These are phyloP conservation scores for Neurospora crassa DNA, from an alignment of 2,329 filamentous ascomycete genomes.

Conservation along the genomic window DNA sequence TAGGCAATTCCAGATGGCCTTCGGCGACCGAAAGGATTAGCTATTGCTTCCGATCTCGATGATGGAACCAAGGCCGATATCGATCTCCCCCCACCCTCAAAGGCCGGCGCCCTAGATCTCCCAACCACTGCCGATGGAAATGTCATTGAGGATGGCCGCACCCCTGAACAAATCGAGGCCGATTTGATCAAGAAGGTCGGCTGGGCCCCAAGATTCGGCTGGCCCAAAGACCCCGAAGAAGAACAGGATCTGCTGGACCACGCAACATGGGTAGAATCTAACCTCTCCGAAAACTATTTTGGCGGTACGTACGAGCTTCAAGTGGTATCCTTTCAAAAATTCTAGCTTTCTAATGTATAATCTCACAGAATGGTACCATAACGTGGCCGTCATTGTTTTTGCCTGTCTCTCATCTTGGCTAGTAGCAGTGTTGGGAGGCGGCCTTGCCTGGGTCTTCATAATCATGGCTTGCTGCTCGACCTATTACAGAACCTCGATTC, in stretches of 20 bases:
- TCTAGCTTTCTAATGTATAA: not conserved
- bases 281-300: constrained; percentile 80
- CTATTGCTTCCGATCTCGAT: constrained; percentile 71
- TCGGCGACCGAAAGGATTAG: constrained; percentile 52
- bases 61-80: constrained; percentile 60
- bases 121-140: constrained; percentile 40
- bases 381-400: constrained; percentile 87
- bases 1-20: constrained; percentile 57
- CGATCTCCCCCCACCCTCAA: constrained; percentile 67
- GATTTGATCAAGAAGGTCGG: constrained; percentile 54
- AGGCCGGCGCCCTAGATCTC: constrained; percentile 54
- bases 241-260: constrained; percentile 73
- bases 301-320: constrained; percentile 50
- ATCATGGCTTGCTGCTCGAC: constrained; percentile 88
- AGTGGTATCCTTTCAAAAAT: constrained; percentile 4
- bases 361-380: constrained; percentile 89
- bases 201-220: constrained; percentile 82
- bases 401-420: constrained; percentile 87
- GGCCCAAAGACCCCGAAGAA: constrained; percentile 48
- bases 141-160: constrained; percentile 37
- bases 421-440: constrained; percentile 79
- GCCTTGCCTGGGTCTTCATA: constrained; percentile 85
- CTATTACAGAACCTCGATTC: constrained; percentile 93
- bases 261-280: constrained; percentile 75
- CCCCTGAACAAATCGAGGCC: constrained; percentile 46